These are phyloP conservation scores for Polysphondylium violaceum DNA, from an alignment of 78 protist genomes.

Conservation along the genomic window DNA sequence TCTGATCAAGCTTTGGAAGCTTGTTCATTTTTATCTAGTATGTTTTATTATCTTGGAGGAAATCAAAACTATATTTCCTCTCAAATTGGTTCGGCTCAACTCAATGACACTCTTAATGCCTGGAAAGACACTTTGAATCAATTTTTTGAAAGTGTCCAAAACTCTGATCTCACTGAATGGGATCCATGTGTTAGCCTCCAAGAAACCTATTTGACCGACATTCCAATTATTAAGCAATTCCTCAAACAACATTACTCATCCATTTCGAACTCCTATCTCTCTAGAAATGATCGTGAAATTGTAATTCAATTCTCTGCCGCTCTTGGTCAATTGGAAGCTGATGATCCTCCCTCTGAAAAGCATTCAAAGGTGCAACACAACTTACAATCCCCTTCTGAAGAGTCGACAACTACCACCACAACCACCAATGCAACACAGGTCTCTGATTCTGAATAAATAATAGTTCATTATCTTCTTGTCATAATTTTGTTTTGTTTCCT, in stretches of 20 bases:
- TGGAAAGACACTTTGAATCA: not conserved
- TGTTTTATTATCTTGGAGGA: slow-evolving; percentile 13
- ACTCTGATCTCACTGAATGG: slow-evolving; percentile 73
- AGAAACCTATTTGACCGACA: slow-evolving; percentile 30
- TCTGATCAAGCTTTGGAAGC: slow-evolving; percentile 35
- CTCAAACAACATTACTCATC: slow-evolving; percentile 45
- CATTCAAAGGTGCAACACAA: too few species aligned
- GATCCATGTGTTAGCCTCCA: not conserved
- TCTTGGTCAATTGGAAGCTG: slow-evolving; percentile 51
- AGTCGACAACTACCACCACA: too few species aligned
- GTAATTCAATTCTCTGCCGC: slow-evolving; percentile 14
- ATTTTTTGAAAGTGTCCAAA: slow-evolving; percentile 14
- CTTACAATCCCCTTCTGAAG: too few species aligned
- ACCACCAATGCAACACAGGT: too few species aligned
- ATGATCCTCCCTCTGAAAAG: slow-evolving; percentile 44
- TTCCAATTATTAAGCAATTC: slow-evolving; percentile 45
- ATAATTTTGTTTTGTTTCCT: too few species aligned
- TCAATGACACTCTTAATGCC: slow-evolving; percentile 1
- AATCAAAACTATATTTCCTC: slow-evolving; percentile 22
- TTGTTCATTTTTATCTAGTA: slow-evolving; percentile 7
- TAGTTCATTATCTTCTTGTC: too few species aligned
- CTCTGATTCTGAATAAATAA: too few species aligned
- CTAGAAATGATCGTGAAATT: slow-evolving; percentile 29
- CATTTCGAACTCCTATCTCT: not conserved
- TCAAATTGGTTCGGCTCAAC: not conserved